phyloP scores from a whole-genome alignment of 2,329 filamentous ascomycete genomes.

The Alternaria ventricosa region DNA sequence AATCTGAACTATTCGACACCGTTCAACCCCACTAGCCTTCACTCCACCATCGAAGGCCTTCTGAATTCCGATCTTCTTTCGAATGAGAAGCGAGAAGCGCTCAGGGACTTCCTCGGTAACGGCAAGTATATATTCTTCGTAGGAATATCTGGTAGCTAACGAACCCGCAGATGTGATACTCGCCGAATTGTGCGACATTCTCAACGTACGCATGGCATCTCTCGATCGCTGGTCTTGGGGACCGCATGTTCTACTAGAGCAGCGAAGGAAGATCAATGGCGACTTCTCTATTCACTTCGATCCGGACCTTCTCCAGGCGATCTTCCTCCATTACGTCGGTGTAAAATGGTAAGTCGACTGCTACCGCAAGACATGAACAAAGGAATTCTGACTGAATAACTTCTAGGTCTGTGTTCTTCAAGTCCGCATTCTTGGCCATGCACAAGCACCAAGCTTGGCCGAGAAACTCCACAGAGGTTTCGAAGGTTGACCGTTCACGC shows the following conservation, averaged over 20 bases:
- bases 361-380: background rate
- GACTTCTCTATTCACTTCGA: conserved; percentile 38
- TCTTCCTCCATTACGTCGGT: conserved; percentile 44
- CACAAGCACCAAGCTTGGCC: conserved; percentile 29
- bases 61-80: conserved; percentile 55
- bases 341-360: conserved; percentile 24
- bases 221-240: conserved; percentile 41
- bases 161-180: conserved; percentile 30
- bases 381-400: background rate
- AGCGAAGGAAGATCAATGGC: conserved; percentile 39
- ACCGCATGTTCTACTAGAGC: conserved; percentile 35
- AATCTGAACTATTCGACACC: conserved; percentile 22
- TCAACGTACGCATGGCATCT: conserved; percentile 40
- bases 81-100: conserved; percentile 43
- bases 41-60: conserved; percentile 54
- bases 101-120: conserved; percentile 43
- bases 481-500: conserved; percentile 28
- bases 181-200: conserved; percentile 39
- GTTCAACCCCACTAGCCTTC: conserved; percentile 47
- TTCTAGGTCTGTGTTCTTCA: conserved; percentile 38
- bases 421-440: conserved; percentile 26
- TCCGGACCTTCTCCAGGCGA: conserved; percentile 41
- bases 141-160: background rate
- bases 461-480: conserved; percentile 17
- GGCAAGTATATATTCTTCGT: background rate